Evolutionary conservation across 345 rosid species (phyloP).

Genomic region (Triadica sebifera): DNA sequence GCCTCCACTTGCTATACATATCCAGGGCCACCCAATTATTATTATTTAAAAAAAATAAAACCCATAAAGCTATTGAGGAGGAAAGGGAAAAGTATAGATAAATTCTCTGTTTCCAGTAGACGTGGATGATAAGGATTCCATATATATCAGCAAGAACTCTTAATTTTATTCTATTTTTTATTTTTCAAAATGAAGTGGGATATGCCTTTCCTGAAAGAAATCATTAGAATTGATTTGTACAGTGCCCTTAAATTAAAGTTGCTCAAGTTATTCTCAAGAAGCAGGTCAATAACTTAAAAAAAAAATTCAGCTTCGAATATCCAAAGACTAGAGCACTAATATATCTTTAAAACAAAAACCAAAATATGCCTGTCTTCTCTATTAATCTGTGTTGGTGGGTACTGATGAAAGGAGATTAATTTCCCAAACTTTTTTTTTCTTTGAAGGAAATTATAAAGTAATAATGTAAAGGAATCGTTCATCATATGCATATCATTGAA

Average conservation of each 20-base stretch:
- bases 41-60: not conserved
- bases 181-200: not conserved
- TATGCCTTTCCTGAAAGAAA: not conserved
- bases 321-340: not conserved
- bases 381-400: too few species aligned
- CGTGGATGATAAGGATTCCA: conserved; percentile 59
- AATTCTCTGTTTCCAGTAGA: conserved; percentile 16
- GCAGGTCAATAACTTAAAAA: not conserved
- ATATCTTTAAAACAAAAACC: not conserved
- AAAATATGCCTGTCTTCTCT: too few species aligned
- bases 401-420: too few species aligned
- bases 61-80: conserved; percentile 22
- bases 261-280: not conserved
- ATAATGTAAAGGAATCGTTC: too few species aligned
- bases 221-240: not conserved
- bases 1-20: too few species aligned
- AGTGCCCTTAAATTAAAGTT: not conserved
- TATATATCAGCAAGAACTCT: not conserved
- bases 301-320: not conserved
- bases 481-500: too few species aligned
- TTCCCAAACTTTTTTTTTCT: too few species aligned
- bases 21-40: not conserved
- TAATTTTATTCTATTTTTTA: not conserved
- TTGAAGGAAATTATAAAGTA: too few species aligned
- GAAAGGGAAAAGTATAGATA: conserved; percentile 21